Conservation (phyloP, 2,329 filamentous ascomycete species). For the Pseudogymnoascus pannorum region DNA sequence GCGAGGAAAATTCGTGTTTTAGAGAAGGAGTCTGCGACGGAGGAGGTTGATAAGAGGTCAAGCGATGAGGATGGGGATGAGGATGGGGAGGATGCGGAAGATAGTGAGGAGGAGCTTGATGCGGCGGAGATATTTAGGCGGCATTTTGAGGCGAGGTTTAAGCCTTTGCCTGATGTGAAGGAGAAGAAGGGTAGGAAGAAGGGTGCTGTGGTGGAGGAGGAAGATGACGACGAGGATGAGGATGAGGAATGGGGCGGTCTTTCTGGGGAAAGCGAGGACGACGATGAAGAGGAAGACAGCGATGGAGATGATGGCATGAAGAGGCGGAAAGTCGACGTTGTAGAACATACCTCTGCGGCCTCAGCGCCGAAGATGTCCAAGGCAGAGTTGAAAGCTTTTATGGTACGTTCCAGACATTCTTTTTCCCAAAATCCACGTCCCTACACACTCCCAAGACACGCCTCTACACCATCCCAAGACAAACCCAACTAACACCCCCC, state of each 20-base stretch:
- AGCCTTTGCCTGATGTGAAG: constrained; percentile 51
- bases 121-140: constrained; percentile 70
- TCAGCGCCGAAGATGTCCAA: constrained; percentile 45
- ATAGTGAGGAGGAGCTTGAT: constrained; percentile 36
- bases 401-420: constrained; percentile 56
- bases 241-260: constrained; percentile 55
- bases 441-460: constrained; percentile 11
- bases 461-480: constrained; percentile 23
- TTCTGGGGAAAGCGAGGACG: constrained; percentile 37
- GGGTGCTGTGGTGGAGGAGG: constrained; percentile 14
- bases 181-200: constrained; percentile 12
- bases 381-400: constrained; percentile 69
- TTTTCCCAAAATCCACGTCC: no score
- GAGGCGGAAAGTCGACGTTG: constrained; percentile 30
- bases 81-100: neutral
- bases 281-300: neutral
- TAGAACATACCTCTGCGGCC: constrained; percentile 34
- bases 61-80: neutral
- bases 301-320: constrained; percentile 13
- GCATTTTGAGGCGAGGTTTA: constrained; percentile 85
- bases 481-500: constrained; percentile 11
- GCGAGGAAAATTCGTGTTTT: constrained; percentile 11
- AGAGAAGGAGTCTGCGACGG: neutral
- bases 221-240: constrained; percentile 28
- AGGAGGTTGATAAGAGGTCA: neutral